A percentile compares a stretch with the other conserved stretches of the same genome.
These are phyloP conservation scores for Priceomyces carsonii DNA, from an alignment of 805 yeast genomes.

Conservation along the genomic window DNA sequence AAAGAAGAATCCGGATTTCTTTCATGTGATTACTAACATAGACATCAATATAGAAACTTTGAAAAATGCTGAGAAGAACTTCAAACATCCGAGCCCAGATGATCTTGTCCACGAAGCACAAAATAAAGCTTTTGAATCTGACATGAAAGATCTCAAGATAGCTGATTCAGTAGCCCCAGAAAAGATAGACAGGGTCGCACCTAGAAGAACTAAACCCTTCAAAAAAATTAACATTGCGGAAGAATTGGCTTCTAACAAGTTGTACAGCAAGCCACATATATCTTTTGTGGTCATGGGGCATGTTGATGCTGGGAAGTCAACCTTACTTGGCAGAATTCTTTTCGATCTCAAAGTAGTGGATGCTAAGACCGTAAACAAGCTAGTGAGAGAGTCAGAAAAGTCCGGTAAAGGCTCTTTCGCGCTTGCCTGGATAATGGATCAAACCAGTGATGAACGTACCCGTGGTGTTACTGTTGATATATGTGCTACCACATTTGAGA, in stretches of 20 bases:
- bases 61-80: conserved; percentile 51
- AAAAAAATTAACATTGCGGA: conserved; percentile 42
- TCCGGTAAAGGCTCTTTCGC: conserved; percentile 80
- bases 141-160: conserved; percentile 28
- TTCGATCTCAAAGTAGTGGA: conserved; percentile 69
- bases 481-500: conserved; percentile 66
- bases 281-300: conserved; percentile 85
- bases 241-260: conserved; percentile 34
- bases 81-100: conserved; percentile 79
- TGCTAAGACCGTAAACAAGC: conserved; percentile 60
- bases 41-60: conserved; percentile 31
- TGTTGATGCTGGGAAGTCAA: conserved; percentile 84
- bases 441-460: conserved; percentile 69
- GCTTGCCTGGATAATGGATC: conserved; percentile 84
- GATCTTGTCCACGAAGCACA: conserved; percentile 67
- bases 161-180: conserved; percentile 6
- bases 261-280: conserved; percentile 50
- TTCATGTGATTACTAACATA: conserved; percentile 43
- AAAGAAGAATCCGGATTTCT: conserved; percentile 21
- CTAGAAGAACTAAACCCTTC: conserved; percentile 40
- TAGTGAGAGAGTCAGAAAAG: conserved; percentile 62
- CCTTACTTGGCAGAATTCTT: conserved; percentile 72
- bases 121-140: conserved; percentile 38
- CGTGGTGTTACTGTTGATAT: conserved; percentile 83
- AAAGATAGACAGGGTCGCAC: conserved; percentile 10